phyloP scores from a whole-genome alignment of 2,329 filamentous ascomycete species.

The Aspergillus intermedius region DNA sequence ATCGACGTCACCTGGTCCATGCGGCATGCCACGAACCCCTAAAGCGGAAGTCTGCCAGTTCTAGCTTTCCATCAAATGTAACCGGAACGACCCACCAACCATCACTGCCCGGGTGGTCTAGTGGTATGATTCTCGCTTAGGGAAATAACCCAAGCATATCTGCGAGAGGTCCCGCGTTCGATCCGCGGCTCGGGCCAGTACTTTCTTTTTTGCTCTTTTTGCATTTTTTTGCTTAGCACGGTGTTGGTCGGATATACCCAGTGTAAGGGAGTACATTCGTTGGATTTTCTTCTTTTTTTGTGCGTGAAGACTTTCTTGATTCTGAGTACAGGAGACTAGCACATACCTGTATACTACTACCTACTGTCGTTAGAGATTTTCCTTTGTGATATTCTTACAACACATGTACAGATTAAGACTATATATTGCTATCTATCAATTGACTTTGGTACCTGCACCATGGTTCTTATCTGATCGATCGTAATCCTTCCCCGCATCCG shows the following conservation, averaged over 20 bases:
- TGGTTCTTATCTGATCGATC: background rate
- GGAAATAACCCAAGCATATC: conserved; percentile 7
- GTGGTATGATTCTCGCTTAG: conserved; percentile 14
- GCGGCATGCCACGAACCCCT: background rate
- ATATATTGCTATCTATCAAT: background rate
- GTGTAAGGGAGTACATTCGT: too few relatives aligned
- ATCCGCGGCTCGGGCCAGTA: conserved; percentile 12
- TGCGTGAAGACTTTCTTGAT: too few relatives aligned
- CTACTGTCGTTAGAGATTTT: too few relatives aligned
- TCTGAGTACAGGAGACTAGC: too few relatives aligned
- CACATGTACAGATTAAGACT: background rate
- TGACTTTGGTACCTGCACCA: background rate
- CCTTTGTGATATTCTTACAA: too few relatives aligned
- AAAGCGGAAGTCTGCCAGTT: background rate
- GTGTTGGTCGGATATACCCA: background rate
- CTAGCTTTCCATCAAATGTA: background rate
- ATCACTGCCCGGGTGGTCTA: conserved; percentile 12
- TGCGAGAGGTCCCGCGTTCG: conserved; percentile 15
- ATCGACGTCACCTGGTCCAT: conserved; percentile 11
- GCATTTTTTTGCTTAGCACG: background rate
- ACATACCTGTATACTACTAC: too few relatives aligned
- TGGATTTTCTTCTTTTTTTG: too few relatives aligned
- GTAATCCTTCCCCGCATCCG: background rate
- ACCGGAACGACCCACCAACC: background rate
- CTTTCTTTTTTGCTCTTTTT: conserved; percentile 3